These are phyloP conservation scores for Claviceps sp. DNA, from an alignment of 2,329 filamentous ascomycete species.

Conservation along the genomic window DNA sequence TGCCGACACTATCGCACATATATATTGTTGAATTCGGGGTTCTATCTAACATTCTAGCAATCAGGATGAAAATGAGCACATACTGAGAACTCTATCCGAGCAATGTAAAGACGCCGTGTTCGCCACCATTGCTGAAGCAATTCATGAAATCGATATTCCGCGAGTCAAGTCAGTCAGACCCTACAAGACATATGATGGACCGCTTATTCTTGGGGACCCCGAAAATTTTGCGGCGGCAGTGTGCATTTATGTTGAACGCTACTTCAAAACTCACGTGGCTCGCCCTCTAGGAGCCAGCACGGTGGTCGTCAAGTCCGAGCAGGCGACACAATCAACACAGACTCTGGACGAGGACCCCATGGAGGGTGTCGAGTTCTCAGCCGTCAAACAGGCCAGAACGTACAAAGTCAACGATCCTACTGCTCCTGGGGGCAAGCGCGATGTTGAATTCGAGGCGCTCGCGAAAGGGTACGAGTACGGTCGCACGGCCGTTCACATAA, in stretches of 20 bases:
- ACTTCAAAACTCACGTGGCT: slow-evolving; percentile 72
- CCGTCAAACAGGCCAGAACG: slow-evolving; percentile 61
- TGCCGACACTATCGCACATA: background rate
- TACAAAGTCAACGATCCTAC: slow-evolving; percentile 70
- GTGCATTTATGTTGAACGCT: slow-evolving; percentile 77
- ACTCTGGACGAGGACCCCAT: slow-evolving; percentile 34
- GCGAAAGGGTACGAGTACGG: slow-evolving; percentile 95
- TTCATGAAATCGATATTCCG: slow-evolving; percentile 66
- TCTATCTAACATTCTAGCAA: background rate
- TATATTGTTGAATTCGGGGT: no score
- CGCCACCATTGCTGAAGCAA: slow-evolving; percentile 76
- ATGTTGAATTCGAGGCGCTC: slow-evolving; percentile 69
- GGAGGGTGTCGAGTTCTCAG: slow-evolving; percentile 44
- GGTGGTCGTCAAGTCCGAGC: slow-evolving; percentile 48
- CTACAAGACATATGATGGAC: slow-evolving; percentile 66
- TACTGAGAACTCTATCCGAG: slow-evolving; percentile 51
- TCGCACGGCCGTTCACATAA: slow-evolving; percentile 80
- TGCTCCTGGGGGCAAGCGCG: slow-evolving; percentile 63
- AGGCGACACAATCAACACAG: slow-evolving; percentile 36
- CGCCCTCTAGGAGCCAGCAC: slow-evolving; percentile 62
- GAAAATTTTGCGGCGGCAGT: slow-evolving; percentile 61
- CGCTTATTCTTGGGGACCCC: slow-evolving; percentile 66
- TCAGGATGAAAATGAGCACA: slow-evolving; percentile 51
- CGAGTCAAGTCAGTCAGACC: slow-evolving; percentile 63
- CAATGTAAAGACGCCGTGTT: slow-evolving; percentile 55